Evolutionary conservation across 305 asterid genomes (phyloP), one percentile per base, ranked within the genome.

Genomic region (Fraxinus ornus): DNA sequence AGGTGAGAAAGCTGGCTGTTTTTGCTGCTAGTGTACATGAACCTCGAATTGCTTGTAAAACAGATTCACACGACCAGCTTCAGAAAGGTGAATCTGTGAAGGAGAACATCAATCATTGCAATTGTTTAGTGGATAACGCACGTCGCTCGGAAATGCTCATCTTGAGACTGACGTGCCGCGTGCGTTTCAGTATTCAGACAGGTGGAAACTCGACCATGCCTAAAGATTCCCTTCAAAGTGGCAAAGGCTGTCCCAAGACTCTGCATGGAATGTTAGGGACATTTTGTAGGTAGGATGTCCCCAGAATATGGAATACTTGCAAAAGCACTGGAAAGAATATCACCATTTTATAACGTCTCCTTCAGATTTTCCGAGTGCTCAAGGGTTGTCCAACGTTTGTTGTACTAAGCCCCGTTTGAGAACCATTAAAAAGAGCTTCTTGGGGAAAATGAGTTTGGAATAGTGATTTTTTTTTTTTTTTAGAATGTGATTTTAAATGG

Each of bases 251-350:
- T 76, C 74, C 76, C 8, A 85, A 83, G 76, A 82, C 35, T 74
- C 84, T 49, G 44, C 82, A 81, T 68, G 93, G 93, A 21, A 94
- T 80, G 88, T 90, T 70, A 92, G 98, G 98, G 96, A 94, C 83
- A 92, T 94, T 94, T 78, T 95, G 95, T 10, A 86, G 95, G 76
- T 88, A 91, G 86, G 97, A 92, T 82, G 94, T 91, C 66, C 92
- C 97, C 75, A 88, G 87, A 86, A 57, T 94, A 84, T 81, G 3
- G 89, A 90, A 66, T 94, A 91, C 87, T 84, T 92, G 85, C 77
- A 52, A 79, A 92, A 84, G 83, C 93, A 92, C 85, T 87, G 88
- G 83, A 86, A 83, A 85, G 94, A 92, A 86, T 91, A 91, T 86
- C 84, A 79, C 64, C 94, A 91, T 81, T 78, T 82, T 35, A 86